Conservation (phyloP, 306 rosid genomes). For the Trifolium fragiferum region DNA sequence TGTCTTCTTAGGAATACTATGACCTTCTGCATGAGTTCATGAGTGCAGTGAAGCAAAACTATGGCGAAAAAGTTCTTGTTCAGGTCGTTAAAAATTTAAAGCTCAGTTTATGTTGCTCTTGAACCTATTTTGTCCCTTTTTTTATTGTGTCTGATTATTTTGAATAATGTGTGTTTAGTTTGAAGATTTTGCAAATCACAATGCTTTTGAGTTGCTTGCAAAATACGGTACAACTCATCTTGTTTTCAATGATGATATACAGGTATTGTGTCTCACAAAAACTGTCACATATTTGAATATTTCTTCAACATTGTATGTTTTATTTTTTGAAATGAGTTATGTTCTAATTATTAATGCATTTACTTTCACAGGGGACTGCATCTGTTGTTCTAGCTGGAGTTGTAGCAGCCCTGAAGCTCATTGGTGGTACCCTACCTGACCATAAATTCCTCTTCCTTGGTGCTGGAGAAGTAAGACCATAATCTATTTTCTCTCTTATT, state of each 20-base stretch:
- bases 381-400: constrained; percentile 93
- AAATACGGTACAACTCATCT: constrained; percentile 83
- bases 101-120: constrained; percentile 24
- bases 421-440: constrained; percentile 77
- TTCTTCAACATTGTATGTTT: constrained; percentile 5
- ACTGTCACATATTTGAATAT: constrained; percentile 6
- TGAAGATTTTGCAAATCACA: constrained; percentile 99
- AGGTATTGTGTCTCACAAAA: constrained; percentile 51
- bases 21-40: constrained; percentile 91
- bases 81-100: constrained; percentile 68
- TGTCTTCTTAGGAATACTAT: constrained; percentile 72
- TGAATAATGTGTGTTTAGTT: constrained; percentile 61
- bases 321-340: not conserved
- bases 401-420: constrained; percentile 81
- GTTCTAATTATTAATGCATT: constrained; percentile 12
- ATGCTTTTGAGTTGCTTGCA: constrained; percentile 91
- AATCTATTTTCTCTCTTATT: not conserved
- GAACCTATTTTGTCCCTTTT: constrained; percentile 25
- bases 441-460: constrained; percentile 95
- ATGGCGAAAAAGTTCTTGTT: constrained; percentile 88
- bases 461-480: constrained; percentile 76
- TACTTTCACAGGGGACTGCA: constrained; percentile 82
- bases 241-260: constrained; percentile 96
- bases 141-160: constrained; percentile 28
- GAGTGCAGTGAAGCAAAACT: constrained; percentile 95